These are phyloP conservation scores for Aspergillus asperescens DNA, from an alignment of 495 filamentous ascomycete genomes.

Conservation along the genomic window DNA sequence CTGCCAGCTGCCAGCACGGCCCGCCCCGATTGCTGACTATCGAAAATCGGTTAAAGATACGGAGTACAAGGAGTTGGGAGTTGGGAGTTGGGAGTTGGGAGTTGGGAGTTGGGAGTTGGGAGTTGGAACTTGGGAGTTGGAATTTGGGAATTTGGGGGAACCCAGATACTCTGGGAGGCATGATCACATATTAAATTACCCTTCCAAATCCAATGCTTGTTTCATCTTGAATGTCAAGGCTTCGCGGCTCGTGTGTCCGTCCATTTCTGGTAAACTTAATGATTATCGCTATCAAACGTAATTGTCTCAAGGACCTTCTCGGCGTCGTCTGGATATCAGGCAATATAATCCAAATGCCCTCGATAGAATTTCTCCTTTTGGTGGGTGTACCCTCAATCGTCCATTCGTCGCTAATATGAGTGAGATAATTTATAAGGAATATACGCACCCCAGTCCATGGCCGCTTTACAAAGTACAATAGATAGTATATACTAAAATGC, in stretches of 20 bases:
- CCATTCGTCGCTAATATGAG: background rate
- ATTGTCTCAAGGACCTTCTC: constrained; percentile 2
- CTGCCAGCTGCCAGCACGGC: background rate
- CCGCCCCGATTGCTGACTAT: constrained; percentile 8
- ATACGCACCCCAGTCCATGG: background rate
- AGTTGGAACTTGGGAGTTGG: background rate
- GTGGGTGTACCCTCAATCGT: background rate
- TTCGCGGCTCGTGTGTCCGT: constrained; percentile 1
- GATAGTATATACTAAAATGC: constrained; percentile 10
- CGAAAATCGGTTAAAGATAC: too few relatives aligned
- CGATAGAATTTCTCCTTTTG: background rate
- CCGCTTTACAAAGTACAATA: background rate
- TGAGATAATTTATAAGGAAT: background rate
- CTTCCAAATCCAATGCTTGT: constrained; percentile 1
- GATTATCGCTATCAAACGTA: constrained; percentile 17
- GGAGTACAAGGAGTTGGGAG: too few relatives aligned
- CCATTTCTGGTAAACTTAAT: constrained; percentile 17
- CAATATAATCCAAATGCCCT: background rate
- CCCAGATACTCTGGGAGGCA: background rate
- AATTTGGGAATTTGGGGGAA: background rate
- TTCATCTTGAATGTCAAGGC: constrained; percentile 11
- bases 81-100: too few relatives aligned
- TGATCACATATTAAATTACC: background rate
- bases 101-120: too few relatives aligned
- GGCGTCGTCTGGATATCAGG: background rate